Conservation (phyloP, 371 early-diverging fungal species). For the Mucor lusitanicus region DNA sequence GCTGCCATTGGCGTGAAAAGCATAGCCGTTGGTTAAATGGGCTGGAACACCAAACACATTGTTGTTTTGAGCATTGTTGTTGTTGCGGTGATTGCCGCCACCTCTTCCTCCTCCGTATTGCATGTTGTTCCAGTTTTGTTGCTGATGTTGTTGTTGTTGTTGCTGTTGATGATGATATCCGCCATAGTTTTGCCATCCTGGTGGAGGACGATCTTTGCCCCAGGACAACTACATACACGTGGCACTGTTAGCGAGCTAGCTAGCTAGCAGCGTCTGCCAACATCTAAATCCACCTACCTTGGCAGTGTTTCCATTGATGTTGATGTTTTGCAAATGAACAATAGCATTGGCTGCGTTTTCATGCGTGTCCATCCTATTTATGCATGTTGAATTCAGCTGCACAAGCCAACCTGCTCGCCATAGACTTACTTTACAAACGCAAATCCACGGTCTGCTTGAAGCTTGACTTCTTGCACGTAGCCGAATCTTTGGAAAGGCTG, state of each 20-base stretch:
- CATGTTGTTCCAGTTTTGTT: conserved; percentile 23
- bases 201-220: conserved; percentile 79
- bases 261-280: too few species aligned
- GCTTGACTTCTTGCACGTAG: conserved; percentile 73
- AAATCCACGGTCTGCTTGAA: conserved; percentile 91
- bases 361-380: conserved; percentile 79
- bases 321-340: conserved; percentile 71
- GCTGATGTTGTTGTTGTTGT: conserved; percentile 13
- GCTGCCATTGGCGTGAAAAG: conserved; percentile 13
- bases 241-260: not conserved
- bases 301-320: conserved; percentile 72
- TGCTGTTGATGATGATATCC: conserved; percentile 19
- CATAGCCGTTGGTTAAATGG: conserved; percentile 25
- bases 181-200: conserved; percentile 26
- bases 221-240: conserved; percentile 71
- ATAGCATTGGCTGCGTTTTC: conserved; percentile 90
- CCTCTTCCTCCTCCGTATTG: conserved; percentile 8
- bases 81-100: conserved; percentile 8
- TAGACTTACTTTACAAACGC: conserved; percentile 79
- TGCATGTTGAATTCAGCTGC: not conserved
- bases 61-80: conserved; percentile 7
- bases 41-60: conserved; percentile 19
- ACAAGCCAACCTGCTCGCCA: not conserved
- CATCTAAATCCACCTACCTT: too few species aligned
- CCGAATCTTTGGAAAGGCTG: conserved; percentile 76